Conservation (phyloP, 257 asterid species). For the Anisodus acutangulus region DNA sequence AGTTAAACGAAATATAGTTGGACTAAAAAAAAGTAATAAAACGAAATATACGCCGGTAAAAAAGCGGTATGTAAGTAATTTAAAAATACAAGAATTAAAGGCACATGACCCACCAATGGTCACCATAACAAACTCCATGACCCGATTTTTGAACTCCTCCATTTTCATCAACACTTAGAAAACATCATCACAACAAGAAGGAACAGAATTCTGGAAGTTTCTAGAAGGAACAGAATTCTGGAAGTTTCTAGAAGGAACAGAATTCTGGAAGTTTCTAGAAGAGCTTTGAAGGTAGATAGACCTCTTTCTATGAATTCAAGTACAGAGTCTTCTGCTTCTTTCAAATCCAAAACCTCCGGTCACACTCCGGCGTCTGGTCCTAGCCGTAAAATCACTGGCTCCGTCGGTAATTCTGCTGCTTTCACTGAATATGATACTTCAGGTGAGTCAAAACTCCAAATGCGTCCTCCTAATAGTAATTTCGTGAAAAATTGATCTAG, state of each 20-base stretch:
- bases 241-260: background rate
- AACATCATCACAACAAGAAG: too few relatives aligned
- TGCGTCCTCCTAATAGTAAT: background rate
- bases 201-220: background rate
- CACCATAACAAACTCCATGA: slow-evolving; percentile 32
- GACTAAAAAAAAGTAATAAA: too few relatives aligned
- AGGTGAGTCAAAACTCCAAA: slow-evolving; percentile 36
- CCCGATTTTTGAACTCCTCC: slow-evolving; percentile 35
- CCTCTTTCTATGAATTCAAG: slow-evolving; percentile 39
- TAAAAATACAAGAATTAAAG: slow-evolving; percentile 9
- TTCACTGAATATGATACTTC: slow-evolving; percentile 48
- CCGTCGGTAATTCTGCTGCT: slow-evolving; percentile 33
- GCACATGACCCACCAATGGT: slow-evolving; percentile 33
- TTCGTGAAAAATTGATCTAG: background rate
- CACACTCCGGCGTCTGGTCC: slow-evolving; percentile 37
- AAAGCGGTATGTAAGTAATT: too few relatives aligned
- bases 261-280: slow-evolving; percentile 38
- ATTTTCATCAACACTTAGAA: slow-evolving; percentile 20
- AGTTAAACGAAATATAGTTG: too few relatives aligned
- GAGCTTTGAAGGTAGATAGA: slow-evolving; percentile 50
- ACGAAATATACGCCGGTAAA: too few relatives aligned
- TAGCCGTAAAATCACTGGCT: slow-evolving; percentile 58
- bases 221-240: too few relatives aligned
- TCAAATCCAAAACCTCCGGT: slow-evolving; percentile 49
- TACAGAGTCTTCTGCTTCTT: slow-evolving; percentile 54